Evolutionary conservation across 2,329 filamentous ascomycete species (phyloP).

Genomic region (Clarireedia hainanense): DNA sequence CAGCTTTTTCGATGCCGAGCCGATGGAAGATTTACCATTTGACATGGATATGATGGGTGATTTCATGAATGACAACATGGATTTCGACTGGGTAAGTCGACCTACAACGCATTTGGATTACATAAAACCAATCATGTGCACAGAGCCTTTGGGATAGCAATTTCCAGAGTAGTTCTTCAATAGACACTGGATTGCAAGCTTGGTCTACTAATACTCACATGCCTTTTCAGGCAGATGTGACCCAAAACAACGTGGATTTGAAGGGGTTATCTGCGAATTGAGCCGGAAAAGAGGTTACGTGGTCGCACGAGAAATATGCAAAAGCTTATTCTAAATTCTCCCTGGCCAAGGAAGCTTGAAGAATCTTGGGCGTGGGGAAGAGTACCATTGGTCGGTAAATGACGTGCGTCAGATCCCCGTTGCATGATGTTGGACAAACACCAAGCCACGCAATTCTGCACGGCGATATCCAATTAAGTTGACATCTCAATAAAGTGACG

Average conservation of each 20-base stretch:
- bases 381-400: background rate
- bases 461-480: background rate
- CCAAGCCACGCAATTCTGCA: background rate
- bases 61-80: background rate
- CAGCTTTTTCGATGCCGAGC: background rate
- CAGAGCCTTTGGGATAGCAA: constrained; percentile 8
- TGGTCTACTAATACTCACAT: background rate
- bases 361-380: background rate
- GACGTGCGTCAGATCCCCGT: background rate
- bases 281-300: background rate
- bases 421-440: background rate
- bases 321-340: constrained; percentile 4
- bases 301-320: background rate
- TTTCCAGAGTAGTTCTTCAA: background rate
- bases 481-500: background rate
- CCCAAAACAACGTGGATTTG: background rate
- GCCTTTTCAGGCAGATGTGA: constrained; percentile 3
- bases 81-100: constrained; percentile 5
- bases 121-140: background rate
- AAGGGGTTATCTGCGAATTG: background rate
- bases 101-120: background rate
- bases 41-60: constrained; percentile 1
- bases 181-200: background rate
- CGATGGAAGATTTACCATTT: background rate
- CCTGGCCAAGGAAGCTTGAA: constrained; percentile 3